phyloP scores from a whole-genome alignment of 139 green algal species.

The Yamagishiella unicocca region DNA sequence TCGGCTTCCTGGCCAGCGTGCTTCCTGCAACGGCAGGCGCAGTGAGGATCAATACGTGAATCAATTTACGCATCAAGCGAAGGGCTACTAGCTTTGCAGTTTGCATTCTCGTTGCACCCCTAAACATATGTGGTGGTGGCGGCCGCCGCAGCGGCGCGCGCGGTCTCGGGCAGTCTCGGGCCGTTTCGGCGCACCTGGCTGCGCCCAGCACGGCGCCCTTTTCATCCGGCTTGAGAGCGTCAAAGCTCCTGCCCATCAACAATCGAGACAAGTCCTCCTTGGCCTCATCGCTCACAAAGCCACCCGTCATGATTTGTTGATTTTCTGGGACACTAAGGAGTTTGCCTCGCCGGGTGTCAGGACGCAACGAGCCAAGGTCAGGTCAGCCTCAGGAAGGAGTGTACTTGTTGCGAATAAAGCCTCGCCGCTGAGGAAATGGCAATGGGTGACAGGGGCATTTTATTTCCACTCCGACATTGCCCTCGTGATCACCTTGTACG shows the following conservation, averaged over 20 bases:
- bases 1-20: slow-evolving; percentile 10
- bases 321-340: too few relatives aligned
- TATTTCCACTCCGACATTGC: too few relatives aligned
- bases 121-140: background rate
- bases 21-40: background rate
- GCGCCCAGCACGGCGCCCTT: slow-evolving; percentile 21
- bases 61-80: too few relatives aligned
- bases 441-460: too few relatives aligned
- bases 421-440: too few relatives aligned
- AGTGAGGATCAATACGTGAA: too few relatives aligned
- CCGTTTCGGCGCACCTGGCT: background rate
- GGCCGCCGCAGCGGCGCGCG: background rate
- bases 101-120: background rate
- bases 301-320: slow-evolving; percentile 21
- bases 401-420: too few relatives aligned
- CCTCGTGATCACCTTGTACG: too few relatives aligned
- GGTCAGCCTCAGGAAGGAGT: too few relatives aligned
- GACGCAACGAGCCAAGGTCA: too few relatives aligned
- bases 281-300: background rate
- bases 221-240: slow-evolving; percentile 26
- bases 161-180: background rate
- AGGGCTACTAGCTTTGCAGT: too few relatives aligned
- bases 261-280: slow-evolving; percentile 11
- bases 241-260: slow-evolving; percentile 29
- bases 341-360: too few relatives aligned